Evolutionary conservation across 129 eudicot species (phyloP), one percentile per base, ranked within the genome.

Genomic region (Pseudognaphalium luteoalbum): DNA sequence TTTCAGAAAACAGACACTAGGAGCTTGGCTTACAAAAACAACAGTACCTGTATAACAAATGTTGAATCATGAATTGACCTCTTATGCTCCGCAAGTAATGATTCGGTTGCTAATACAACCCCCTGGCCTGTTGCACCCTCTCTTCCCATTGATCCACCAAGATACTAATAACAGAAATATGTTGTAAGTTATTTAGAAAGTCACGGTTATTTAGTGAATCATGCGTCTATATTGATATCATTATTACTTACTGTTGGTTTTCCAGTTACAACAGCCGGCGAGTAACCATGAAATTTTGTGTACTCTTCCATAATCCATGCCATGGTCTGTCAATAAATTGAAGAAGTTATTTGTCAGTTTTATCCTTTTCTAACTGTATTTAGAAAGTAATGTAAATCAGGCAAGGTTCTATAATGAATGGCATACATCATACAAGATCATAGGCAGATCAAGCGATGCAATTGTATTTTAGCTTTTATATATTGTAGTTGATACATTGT

Each of bases 251-350:
- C 96, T 16, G 84, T 72, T 19, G 93, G 96, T 69, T 90, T 90
- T 84, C 96, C 93, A 0, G 96, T 90, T 25, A 90, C 96, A 84
- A 88, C 54, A 73, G 96, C 92, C 0, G 92, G 96, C 2, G 93
- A 90, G 79, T 90, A 61, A 64, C 96, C 96, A 62, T 90, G 96
- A 54, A 86, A 90, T 70, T 90, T 90, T 5, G 91, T 85, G 83
- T 90, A 90, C 82, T 90, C 93, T 12, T 90, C 96, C 82, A 90
- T 76, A 77, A 90, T 87, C 96, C 96, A 90, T 71, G 96, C 92
- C 96, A 90, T 87, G 34, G 92, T 90, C 92, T 90, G 92, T 68
- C n/a, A 75, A 70, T 66, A 22, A 41, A 19, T 12, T 5, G n/a
- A 11, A 1, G n/a, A 7, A 16, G 14, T 65, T 33, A 65, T 25